These are phyloP conservation scores for Suhomyces emberorum DNA, from an alignment of 805 yeast genomes.

Conservation along the genomic window DNA sequence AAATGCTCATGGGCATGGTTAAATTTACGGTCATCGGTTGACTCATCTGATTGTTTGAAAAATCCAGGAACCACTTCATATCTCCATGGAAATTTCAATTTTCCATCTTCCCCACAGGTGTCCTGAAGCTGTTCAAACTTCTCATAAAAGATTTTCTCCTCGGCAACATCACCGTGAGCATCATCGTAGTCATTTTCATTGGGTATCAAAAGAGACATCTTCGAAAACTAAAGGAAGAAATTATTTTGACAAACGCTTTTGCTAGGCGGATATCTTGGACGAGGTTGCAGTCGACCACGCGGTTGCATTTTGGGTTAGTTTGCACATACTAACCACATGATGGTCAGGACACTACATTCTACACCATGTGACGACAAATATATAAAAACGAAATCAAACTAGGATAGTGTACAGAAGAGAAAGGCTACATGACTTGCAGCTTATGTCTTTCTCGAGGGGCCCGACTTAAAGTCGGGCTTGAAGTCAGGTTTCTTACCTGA, in stretches of 20 bases:
- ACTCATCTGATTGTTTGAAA: slow-evolving; percentile 44
- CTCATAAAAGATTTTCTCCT: slow-evolving; percentile 15
- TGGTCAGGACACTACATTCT: too few relatives aligned
- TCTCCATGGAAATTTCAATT: slow-evolving; percentile 37
- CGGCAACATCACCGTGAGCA: slow-evolving; percentile 22
- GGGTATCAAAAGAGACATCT: slow-evolving; percentile 23
- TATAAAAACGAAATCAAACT: too few relatives aligned
- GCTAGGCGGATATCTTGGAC: background rate
- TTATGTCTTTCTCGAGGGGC: slow-evolving; percentile 40
- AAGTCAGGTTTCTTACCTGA: slow-evolving; percentile 38
- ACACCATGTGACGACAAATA: too few relatives aligned
- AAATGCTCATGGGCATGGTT: slow-evolving; percentile 41
- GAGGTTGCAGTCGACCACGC: background rate
- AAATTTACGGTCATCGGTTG: slow-evolving; percentile 47
- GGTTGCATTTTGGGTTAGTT: background rate
- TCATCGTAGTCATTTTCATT: slow-evolving; percentile 23
- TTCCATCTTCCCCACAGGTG: slow-evolving; percentile 22
- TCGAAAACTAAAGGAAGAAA: too few relatives aligned
- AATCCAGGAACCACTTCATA: slow-evolving; percentile 50
- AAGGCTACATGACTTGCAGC: slow-evolving; percentile 5
- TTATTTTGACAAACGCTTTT: too few relatives aligned
- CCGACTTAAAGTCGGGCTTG: slow-evolving; percentile 44
- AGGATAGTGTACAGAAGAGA: background rate
- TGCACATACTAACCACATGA: too few relatives aligned
- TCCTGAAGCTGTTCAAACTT: slow-evolving; percentile 7